Percentiles rank a stretch among this genome's conserved stretches.
These are phyloP conservation scores for Guadua angustifolia DNA, from an alignment of 176 grass and related monocot genomes.

Conservation along the genomic window DNA sequence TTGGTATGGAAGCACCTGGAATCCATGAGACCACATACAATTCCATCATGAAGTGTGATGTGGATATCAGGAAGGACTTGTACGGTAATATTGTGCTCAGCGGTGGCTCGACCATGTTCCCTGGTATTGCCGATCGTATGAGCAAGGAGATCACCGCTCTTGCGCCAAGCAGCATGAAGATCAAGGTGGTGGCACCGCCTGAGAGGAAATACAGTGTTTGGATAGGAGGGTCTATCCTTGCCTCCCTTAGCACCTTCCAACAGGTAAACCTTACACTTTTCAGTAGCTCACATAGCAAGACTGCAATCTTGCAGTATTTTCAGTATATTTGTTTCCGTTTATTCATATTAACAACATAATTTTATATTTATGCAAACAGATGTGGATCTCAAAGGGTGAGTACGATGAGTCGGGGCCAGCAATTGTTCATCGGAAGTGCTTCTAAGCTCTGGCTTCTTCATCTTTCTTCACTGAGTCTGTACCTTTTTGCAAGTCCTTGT, in stretches of 20 bases:
- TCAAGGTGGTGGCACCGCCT: slow-evolving; percentile 54
- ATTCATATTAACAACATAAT: slow-evolving; percentile 30
- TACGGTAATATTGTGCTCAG: slow-evolving; percentile 61
- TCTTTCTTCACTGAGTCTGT: slow-evolving; percentile 40
- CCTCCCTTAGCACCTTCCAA: slow-evolving; percentile 56
- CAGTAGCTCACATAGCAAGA: not conserved
- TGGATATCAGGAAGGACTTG: slow-evolving; percentile 58
- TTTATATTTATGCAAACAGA: slow-evolving; percentile 40
- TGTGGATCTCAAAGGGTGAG: slow-evolving; percentile 60
- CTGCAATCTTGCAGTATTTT: not conserved
- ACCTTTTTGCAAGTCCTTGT: slow-evolving; percentile 32
- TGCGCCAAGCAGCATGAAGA: slow-evolving; percentile 54
- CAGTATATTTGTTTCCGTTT: not conserved
- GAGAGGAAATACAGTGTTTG: slow-evolving; percentile 61
- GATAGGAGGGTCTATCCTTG: slow-evolving; percentile 60
- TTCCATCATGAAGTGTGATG: slow-evolving; percentile 58
- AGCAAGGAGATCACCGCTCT: slow-evolving; percentile 60
- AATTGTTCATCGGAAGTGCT: slow-evolving; percentile 60
- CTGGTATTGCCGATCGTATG: slow-evolving; percentile 54
- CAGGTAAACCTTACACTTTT: slow-evolving; percentile 35
- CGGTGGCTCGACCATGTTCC: slow-evolving; percentile 59
- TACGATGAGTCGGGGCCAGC: slow-evolving; percentile 57
- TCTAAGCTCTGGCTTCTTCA: slow-evolving; percentile 31
- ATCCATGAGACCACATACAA: slow-evolving; percentile 65
- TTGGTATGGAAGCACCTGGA: slow-evolving; percentile 58